phyloP scores from a whole-genome alignment of 331 rosid genomes.

The Quercus lobata region DNA sequence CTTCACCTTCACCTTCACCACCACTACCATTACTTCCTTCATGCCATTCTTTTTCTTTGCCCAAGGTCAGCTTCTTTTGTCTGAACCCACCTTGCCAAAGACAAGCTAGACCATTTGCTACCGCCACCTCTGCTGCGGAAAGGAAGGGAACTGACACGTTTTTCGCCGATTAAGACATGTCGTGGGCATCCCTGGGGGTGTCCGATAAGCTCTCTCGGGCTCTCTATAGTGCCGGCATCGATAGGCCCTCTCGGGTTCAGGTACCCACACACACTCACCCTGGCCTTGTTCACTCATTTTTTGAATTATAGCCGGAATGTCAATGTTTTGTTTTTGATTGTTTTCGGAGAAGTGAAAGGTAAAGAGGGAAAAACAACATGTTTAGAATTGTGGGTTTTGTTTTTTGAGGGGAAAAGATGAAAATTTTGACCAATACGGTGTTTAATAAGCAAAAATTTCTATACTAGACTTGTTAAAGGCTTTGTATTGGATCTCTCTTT shows the following conservation, averaged over 20 bases:
- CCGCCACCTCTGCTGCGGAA: constrained; percentile 21
- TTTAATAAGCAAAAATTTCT: no score
- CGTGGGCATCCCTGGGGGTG: constrained; percentile 68
- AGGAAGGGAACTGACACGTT: constrained; percentile 56
- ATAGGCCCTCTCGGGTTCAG: constrained; percentile 77
- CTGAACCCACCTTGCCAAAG: constrained; percentile 17
- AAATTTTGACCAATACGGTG: background rate
- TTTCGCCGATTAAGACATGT: constrained; percentile 63
- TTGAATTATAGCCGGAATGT: background rate
- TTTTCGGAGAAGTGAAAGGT: no score
- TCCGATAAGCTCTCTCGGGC: constrained; percentile 71
- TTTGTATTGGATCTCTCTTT: background rate
- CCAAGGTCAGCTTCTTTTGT: constrained; percentile 32
- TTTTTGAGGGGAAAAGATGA: background rate
- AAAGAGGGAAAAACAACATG: no score
- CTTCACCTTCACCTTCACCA: constrained; percentile 16
- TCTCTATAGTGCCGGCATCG: constrained; percentile 56
- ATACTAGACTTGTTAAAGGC: background rate
- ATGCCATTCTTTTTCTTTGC: constrained; percentile 8
- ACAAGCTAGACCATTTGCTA: constrained; percentile 31
- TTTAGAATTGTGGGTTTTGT: no score
- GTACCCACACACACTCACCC: constrained; percentile 20
- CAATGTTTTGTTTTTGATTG: background rate
- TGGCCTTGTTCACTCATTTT: background rate
- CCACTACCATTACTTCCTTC: background rate